These are phyloP conservation scores for Angophora floribunda DNA, from an alignment of 345 rosid genomes.

Conservation along the genomic window DNA sequence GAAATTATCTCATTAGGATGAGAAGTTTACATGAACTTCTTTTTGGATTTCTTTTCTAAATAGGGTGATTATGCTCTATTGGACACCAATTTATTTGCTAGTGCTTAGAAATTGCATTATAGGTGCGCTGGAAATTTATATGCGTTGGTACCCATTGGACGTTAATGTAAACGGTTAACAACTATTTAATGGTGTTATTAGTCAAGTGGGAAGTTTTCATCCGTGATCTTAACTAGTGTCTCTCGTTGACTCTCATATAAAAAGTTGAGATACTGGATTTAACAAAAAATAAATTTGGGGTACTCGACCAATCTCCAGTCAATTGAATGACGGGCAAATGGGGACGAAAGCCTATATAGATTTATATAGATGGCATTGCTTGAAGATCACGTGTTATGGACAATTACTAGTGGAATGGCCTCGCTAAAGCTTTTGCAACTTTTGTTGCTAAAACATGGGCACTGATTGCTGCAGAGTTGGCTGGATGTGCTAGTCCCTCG, in stretches of 20 bases:
- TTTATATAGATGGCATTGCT: too few relatives aligned
- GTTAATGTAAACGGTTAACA: neutral
- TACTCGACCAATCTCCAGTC: neutral
- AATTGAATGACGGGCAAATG: too few relatives aligned
- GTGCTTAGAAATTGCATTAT: neutral
- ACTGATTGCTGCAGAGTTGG: neutral
- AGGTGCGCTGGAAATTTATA: neutral
- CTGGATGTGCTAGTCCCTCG: neutral
- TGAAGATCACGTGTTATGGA: too few relatives aligned
- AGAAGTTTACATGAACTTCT: neutral
- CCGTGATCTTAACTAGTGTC: neutral
- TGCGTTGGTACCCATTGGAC: neutral
- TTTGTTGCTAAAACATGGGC: neutral
- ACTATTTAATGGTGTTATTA: neutral
- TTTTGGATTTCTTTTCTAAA: neutral
- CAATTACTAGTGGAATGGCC: neutral
- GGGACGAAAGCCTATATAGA: too few relatives aligned
- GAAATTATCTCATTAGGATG: neutral
- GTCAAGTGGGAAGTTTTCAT: neutral
- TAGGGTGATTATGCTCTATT: neutral
- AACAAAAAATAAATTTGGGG: neutral
- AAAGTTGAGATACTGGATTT: neutral
- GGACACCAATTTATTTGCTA: neutral
- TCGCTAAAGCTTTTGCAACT: neutral
- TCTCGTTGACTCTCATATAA: neutral